phyloP scores from a whole-genome alignment of 768 basidiomycete species.

The Tulasnella sp. region DNA sequence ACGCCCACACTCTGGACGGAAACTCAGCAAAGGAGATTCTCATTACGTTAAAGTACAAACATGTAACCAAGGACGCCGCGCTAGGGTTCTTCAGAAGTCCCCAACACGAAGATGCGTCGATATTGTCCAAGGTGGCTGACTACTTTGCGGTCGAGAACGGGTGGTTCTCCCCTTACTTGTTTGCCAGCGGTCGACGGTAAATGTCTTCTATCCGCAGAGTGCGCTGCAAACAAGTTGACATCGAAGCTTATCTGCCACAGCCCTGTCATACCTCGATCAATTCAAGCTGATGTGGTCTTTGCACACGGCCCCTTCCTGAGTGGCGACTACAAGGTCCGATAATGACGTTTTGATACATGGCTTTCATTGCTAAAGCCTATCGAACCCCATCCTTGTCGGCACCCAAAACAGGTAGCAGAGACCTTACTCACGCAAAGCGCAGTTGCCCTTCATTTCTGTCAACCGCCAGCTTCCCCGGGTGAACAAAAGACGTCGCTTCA shows the following conservation, averaged over 20 bases:
- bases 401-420: constrained; percentile 53
- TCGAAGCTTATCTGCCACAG: constrained; percentile 31
- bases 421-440: constrained; percentile 55
- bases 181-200: constrained; percentile 50
- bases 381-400: constrained; percentile 40
- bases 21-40: constrained; percentile 54
- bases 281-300: constrained; percentile 63
- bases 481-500: background rate
- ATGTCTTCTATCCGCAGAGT: background rate
- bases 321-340: constrained; percentile 38
- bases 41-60: constrained; percentile 49
- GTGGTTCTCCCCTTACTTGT: constrained; percentile 65
- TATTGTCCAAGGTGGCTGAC: constrained; percentile 59
- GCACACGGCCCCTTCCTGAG: constrained; percentile 61
- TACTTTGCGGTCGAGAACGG: constrained; percentile 61
- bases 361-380: background rate
- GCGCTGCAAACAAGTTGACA: background rate
- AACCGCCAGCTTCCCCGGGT: constrained; percentile 30
- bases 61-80: background rate
- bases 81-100: constrained; percentile 54
- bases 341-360: background rate
- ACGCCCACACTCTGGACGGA: constrained; percentile 52
- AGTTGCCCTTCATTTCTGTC: constrained; percentile 48
- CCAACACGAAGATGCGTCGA: constrained; percentile 52
- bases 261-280: constrained; percentile 56